Percentiles rank a stretch among this genome's conserved stretches.
Conservation (phyloP, 2,329 filamentous ascomycete species). For the Trematosphaeria pertusa region DNA sequence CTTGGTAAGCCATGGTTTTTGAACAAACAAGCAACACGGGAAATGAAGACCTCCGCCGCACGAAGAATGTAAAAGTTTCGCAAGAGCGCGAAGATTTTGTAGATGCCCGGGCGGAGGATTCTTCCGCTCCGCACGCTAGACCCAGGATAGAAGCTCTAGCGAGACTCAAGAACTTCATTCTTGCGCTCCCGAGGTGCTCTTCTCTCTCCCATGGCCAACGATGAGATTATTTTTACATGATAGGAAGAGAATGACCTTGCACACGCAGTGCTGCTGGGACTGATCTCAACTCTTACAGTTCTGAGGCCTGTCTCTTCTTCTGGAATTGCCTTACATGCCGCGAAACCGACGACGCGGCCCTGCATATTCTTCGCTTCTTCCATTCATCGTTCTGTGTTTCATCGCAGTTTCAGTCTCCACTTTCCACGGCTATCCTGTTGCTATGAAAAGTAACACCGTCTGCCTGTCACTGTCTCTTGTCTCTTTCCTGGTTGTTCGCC, state of each 20-base stretch:
- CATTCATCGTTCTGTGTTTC: conserved; percentile 12
- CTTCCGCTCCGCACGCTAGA: conserved; percentile 13
- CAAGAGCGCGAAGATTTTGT: conserved; percentile 31
- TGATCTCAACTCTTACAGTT: conserved; percentile 44
- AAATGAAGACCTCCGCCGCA: conserved; percentile 78
- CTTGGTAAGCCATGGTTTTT: conserved; percentile 62
- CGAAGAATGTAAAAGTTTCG: conserved; percentile 66
- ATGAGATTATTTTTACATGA: conserved; percentile 45
- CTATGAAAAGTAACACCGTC: conserved; percentile 14
- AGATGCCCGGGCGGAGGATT: conserved; percentile 11
- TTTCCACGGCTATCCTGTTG: conserved; percentile 7
- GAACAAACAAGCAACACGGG: conserved; percentile 76
- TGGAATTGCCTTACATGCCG: background rate
- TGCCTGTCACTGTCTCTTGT: background rate
- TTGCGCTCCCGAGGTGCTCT: too few relatives aligned
- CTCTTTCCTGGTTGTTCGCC: background rate
- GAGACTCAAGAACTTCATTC: conserved; percentile 17
- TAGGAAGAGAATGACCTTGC: conserved; percentile 51
- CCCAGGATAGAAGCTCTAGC: conserved; percentile 16
- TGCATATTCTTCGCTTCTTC: conserved; percentile 15
- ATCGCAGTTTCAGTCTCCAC: conserved; percentile 12
- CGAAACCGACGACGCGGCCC: background rate
- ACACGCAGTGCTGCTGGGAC: conserved; percentile 25
- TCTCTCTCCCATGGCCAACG: conserved; percentile 43
- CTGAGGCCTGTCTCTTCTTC: conserved; percentile 42